Conservation (phyloP, 345 rosid species). For the Camelina neglecta region DNA sequence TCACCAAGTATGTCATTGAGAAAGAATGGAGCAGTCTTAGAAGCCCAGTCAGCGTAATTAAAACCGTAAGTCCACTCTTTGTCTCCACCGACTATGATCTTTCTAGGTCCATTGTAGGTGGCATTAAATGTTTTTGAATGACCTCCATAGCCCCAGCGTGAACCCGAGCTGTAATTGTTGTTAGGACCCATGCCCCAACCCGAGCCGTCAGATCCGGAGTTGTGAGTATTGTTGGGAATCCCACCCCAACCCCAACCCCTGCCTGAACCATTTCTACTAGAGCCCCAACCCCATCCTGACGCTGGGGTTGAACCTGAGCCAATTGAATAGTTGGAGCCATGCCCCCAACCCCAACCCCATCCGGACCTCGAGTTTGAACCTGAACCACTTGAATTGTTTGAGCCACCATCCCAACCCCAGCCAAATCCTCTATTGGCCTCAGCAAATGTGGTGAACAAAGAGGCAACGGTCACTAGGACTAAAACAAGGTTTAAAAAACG, state of each 20-base stretch:
- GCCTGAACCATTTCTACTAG: slow-evolving; percentile 4
- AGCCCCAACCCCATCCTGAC: slow-evolving; percentile 38
- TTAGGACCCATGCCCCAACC: slow-evolving; percentile 34
- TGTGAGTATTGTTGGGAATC: not conserved
- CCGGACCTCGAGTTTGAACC: slow-evolving; percentile 14
- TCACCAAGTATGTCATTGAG: slow-evolving; percentile 72
- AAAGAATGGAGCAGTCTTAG: slow-evolving; percentile 59
- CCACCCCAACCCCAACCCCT: slow-evolving; percentile 31
- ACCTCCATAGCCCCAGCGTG: slow-evolving; percentile 36
- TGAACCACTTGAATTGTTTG: slow-evolving; percentile 42
- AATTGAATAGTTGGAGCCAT: slow-evolving; percentile 41
- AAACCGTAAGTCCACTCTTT: slow-evolving; percentile 69
- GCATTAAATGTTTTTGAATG: slow-evolving; percentile 30
- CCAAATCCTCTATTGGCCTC: slow-evolving; percentile 41
- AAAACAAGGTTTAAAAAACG: slow-evolving; percentile 23
- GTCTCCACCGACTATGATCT: slow-evolving; percentile 67
- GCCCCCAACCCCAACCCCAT: slow-evolving; percentile 39
- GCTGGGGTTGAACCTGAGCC: slow-evolving; percentile 25
- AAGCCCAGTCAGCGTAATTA: slow-evolving; percentile 68
- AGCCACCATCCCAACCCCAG: slow-evolving; percentile 43
- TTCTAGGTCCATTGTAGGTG: slow-evolving; percentile 42
- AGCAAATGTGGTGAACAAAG: slow-evolving; percentile 24
- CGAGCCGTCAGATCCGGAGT: slow-evolving; percentile 16
- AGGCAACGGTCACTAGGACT: slow-evolving; percentile 24
- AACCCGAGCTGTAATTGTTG: slow-evolving; percentile 5